These are phyloP conservation scores for Amanita rubescens DNA, from an alignment of 768 basidiomycete genomes.

Conservation along the genomic window DNA sequence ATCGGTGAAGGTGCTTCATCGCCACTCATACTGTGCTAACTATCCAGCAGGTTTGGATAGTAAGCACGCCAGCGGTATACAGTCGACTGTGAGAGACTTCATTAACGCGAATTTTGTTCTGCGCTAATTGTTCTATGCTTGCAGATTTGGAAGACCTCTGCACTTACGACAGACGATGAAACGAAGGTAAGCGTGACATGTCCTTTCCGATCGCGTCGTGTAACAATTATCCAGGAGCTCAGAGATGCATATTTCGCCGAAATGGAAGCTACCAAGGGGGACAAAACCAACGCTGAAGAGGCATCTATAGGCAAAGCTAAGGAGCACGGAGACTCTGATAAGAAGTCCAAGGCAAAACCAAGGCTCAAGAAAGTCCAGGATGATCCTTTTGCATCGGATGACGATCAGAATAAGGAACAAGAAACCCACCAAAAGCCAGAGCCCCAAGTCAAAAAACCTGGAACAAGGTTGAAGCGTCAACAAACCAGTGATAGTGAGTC, in stretches of 20 bases:
- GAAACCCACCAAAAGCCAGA: slow-evolving; percentile 8
- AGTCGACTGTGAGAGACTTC: slow-evolving; percentile 46
- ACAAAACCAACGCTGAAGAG: slow-evolving; percentile 5
- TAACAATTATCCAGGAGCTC: slow-evolving; percentile 35
- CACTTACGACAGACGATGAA: slow-evolving; percentile 51
- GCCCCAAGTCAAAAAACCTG: slow-evolving; percentile 10
- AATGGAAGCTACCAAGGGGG: neutral
- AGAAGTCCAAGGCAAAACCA: slow-evolving; percentile 28
- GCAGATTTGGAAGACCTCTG: slow-evolving; percentile 63
- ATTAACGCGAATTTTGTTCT: neutral
- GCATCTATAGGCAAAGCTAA: slow-evolving; percentile 13
- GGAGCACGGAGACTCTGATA: slow-evolving; percentile 10
- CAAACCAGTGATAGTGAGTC: neutral
- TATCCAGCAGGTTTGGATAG: slow-evolving; percentile 52
- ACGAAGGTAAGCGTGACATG: slow-evolving; percentile 44
- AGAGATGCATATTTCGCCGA: slow-evolving; percentile 57
- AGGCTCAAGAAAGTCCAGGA: slow-evolving; percentile 40
- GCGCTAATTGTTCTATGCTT: slow-evolving; percentile 5
- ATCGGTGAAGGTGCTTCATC: slow-evolving; percentile 34
- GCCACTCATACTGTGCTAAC: neutral
- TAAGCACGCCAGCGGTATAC: slow-evolving; percentile 68
- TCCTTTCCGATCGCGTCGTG: neutral
- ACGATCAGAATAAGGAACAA: slow-evolving; percentile 20
- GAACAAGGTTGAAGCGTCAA: slow-evolving; percentile 7
- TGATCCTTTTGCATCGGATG: slow-evolving; percentile 56